Percentiles rank a stretch among this genome's conserved stretches.
phyloP scores from a whole-genome alignment of 495 filamentous ascomycete genomes.

The Hypoxylon rickii region DNA sequence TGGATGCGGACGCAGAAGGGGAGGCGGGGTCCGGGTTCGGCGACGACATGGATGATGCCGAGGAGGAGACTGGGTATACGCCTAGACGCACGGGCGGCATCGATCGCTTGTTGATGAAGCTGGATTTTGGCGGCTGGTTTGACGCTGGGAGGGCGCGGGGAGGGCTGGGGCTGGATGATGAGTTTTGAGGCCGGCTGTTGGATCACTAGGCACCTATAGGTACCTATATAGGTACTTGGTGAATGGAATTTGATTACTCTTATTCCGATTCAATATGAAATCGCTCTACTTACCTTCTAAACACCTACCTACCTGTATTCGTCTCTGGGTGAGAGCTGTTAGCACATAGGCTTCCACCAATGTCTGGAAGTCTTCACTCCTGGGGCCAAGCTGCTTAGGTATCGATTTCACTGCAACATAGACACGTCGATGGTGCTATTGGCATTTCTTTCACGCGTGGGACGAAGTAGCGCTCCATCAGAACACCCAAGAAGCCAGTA shows the following conservation, averaged over 20 bases:
- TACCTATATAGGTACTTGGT: too few relatives aligned
- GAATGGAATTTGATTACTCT: too few relatives aligned
- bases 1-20: constrained; percentile 28
- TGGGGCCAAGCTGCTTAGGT: not conserved
- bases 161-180: constrained; percentile 23
- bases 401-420: too few relatives aligned
- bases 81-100: constrained; percentile 72
- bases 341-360: too few relatives aligned
- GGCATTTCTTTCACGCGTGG: too few relatives aligned
- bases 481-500: too few relatives aligned
- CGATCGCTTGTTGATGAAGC: constrained; percentile 82
- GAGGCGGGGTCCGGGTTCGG: not conserved
- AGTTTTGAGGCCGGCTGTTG: constrained; percentile 2
- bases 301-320: not conserved
- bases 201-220: not conserved
- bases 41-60: constrained; percentile 19
- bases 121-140: constrained; percentile 69
- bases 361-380: not conserved
- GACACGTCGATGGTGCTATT: too few relatives aligned
- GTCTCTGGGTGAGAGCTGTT: not conserved
- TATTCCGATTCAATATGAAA: not conserved
- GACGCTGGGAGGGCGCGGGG: constrained; percentile 27
- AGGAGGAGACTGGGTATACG: constrained; percentile 56
- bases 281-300: not conserved
- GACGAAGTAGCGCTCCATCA: too few relatives aligned